Base-by-base conservation (phyloP, 1,139 yeast species). In the Taphrina sp. region DNA sequence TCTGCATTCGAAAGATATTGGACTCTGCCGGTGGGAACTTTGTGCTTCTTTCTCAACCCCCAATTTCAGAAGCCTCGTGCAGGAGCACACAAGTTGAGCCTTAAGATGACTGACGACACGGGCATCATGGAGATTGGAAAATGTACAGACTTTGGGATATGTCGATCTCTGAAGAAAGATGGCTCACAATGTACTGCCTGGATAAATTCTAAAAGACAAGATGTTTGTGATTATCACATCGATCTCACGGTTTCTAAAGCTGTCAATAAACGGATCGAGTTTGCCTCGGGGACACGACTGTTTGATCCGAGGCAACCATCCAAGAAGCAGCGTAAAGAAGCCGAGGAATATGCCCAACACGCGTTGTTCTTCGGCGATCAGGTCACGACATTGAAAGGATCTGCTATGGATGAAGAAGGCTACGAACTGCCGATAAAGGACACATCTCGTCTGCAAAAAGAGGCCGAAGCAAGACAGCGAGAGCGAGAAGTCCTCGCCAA, bases 21-120 rank as follows among this genome's bases (percentile, higher is more conserved):
- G 81, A 86, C 83, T 60, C 64, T 89, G 2, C 73, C 79, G 45
- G 75, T 80, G 1, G 97, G 98, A 0, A 88, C 85, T 58, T 69
- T 90, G 1, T 68, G 90, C 7, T 85, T 85, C 0, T 66, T 92
- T 0, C 69, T 90, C 46, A 90, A 90, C 65, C 97, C 98, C 0
- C 73, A 72, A 1, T 73, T 87, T 1, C 75, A 74, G 62, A 72
- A 61, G 67, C 55, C 62, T 5, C 66, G 62, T 67, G 58, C 49
- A 29, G 61, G 53, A 57, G 61, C 58, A 12, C 86, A 89, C 65
- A 82, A 79, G 33, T 69, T 90, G 45, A 72, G 75, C n/a, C 66
- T 88, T 2, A 76, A 74, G 45, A 79, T 78, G 56, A 74, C 74
- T 24, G 70, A 70, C 35, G 74, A 79, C 56, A 74, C 79, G 35